Evolutionary conservation across 768 basidiomycete species (phyloP).

Genomic region (Amanita rimosa): DNA sequence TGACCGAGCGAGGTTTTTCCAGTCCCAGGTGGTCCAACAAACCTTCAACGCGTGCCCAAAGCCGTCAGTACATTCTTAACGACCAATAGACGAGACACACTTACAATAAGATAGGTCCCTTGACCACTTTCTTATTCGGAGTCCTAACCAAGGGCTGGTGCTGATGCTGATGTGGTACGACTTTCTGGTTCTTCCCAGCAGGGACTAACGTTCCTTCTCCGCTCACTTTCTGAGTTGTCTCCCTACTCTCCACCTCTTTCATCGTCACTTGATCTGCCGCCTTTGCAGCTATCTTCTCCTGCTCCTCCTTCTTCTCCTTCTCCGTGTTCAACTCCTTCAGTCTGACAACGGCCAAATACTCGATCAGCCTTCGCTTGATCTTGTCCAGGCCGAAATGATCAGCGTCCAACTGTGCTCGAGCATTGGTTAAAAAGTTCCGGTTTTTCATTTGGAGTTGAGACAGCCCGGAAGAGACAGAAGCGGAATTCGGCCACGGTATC

Average conservation of each 20-base stretch:
- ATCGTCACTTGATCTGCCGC: conserved; percentile 6
- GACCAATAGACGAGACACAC: conserved; percentile 7
- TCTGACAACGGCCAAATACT: conserved; percentile 84
- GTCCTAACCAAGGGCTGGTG: conserved; percentile 8
- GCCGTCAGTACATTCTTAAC: not conserved
- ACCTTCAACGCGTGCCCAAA: conserved; percentile 26
- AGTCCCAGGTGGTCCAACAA: conserved; percentile 85
- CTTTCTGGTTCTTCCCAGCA: conserved; percentile 14
- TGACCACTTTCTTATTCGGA: conserved; percentile 31
- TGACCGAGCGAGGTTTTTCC: conserved; percentile 90
- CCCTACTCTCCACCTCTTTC: conserved; percentile 5
- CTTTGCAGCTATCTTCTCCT: conserved; percentile 15
- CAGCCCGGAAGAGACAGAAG: conserved; percentile 11
- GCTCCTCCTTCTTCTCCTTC: conserved; percentile 22
- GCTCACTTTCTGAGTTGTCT: conserved; percentile 5
- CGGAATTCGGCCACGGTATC: conserved; percentile 68
- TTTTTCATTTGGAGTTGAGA: conserved; percentile 26
- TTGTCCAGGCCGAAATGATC: conserved; percentile 91
- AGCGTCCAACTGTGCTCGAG: conserved; percentile 72
- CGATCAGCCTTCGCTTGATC: conserved; percentile 84
- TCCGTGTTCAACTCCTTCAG: conserved; percentile 37
- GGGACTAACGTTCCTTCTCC: conserved; percentile 18
- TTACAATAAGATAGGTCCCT: conserved; percentile 65
- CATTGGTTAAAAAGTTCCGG: conserved; percentile 51
- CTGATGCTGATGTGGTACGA: conserved; percentile 6